These are phyloP conservation scores for Fusarium pilosicola DNA, from an alignment of 2,329 filamentous ascomycete species.

Conservation along the genomic window DNA sequence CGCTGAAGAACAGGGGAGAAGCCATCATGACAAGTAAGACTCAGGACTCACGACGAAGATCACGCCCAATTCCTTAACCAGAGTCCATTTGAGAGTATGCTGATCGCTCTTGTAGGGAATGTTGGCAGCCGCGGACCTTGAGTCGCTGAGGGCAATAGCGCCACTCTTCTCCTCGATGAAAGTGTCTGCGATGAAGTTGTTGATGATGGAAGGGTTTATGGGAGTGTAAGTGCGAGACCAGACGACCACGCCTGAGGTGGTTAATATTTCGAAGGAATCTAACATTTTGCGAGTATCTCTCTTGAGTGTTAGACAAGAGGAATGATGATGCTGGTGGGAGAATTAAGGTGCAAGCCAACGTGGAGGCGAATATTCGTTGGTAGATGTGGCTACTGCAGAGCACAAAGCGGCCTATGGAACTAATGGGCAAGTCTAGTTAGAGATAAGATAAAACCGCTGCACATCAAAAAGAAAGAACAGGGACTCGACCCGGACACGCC, in stretches of 20 bases:
- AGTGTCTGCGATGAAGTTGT: conserved; percentile 93
- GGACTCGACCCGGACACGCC: conserved; percentile 36
- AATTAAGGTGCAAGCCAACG: conserved; percentile 8
- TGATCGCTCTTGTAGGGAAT: conserved; percentile 89
- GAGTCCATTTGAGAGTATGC: conserved; percentile 94
- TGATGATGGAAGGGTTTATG: conserved; percentile 85
- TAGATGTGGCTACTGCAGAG: conserved; percentile 41
- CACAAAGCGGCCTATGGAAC: background rate
- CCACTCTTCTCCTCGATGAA: conserved; percentile 94
- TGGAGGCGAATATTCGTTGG: conserved; percentile 28
- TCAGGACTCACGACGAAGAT: conserved; percentile 82
- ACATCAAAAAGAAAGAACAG: conserved; percentile 27
- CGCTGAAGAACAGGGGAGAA: conserved; percentile 34
- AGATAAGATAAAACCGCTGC: conserved; percentile 29
- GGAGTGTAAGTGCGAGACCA: conserved; percentile 91
- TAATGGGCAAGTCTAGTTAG: background rate
- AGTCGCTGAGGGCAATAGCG: conserved; percentile 67
- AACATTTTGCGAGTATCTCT: conserved; percentile 69
- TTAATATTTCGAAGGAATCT: conserved; percentile 96
- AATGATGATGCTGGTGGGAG: conserved; percentile 22
- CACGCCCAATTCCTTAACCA: conserved; percentile 89
- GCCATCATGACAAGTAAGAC: conserved; percentile 30
- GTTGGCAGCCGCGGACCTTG: conserved; percentile 69
- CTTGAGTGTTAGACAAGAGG: conserved; percentile 9
- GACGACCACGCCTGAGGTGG: conserved; percentile 93